Evolutionary conservation across 106 monocot genomes (phyloP), one percentile per base, ranked within the genome.

Genomic region (Iris macrosiphon): DNA sequence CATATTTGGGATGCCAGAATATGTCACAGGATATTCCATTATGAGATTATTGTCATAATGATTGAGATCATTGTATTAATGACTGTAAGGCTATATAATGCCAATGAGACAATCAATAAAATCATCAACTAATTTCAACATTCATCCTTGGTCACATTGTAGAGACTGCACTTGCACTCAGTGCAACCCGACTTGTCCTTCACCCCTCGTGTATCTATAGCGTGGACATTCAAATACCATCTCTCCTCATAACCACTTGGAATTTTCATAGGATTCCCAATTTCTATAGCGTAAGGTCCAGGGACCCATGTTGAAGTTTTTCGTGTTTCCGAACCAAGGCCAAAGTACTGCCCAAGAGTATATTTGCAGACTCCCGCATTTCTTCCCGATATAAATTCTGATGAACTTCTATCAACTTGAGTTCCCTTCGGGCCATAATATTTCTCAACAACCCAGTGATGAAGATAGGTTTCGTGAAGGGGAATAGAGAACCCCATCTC

Each of bases 271-370:
- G 71, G 80, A 25, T 88, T 63, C 2, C 93, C 93, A 14, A 80
- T 68, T 61, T 71, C 87, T 34, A 93, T 80, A 3, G 74, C 92
- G 25, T 83, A 93, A 21, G 87, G 87, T 23, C 72, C 87, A 4
- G 92, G 92, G 2, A 93, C 63, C 65, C 77, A 72, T 15, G 92
- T 93, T 3, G 55, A 6, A 6, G 92, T 93, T 25, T 59, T 57
- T 1, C 92, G 76, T 9, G 87, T 87, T 47, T 93, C 92, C 0
- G 92, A 83, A 6, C 92, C 92, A 11, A 93, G 92, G 29, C 92
- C 92, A 31, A 52, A 93, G 48, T 80, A 79, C 60, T 93, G 92
- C 0, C 73, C 45, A 10, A 93, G 61, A 11, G 60, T 65, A 15
- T 35, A 13, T 2, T 49, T 55, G 53, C 92, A 93, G 8, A 68